Percentiles rank a stretch among this genome's conserved stretches.
Conservation (phyloP, 2,329 filamentous ascomycete genomes). For the Exophiala phaeomuriformis region DNA sequence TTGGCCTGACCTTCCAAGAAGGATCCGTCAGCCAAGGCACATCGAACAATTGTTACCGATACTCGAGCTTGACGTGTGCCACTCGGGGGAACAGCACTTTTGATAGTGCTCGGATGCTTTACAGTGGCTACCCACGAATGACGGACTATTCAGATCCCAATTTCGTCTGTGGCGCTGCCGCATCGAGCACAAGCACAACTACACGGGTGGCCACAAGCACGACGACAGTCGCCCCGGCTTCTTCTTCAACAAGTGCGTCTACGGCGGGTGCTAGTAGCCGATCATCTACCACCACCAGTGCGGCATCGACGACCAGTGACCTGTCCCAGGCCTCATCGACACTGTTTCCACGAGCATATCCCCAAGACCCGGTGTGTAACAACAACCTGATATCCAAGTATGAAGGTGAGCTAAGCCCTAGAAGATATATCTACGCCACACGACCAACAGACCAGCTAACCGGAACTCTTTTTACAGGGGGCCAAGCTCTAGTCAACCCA, state of each 20-base stretch:
- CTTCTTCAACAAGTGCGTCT: too few relatives aligned
- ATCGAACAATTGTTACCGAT: constrained; percentile 18
- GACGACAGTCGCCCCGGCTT: neutral
- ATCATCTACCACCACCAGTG: neutral
- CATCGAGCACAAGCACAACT: neutral
- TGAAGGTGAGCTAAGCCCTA: constrained; percentile 1
- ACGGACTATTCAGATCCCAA: constrained; percentile 15
- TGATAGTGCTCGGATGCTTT: constrained; percentile 15
- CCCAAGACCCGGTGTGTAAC: constrained; percentile 7
- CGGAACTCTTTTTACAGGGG: neutral
- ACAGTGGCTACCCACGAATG: constrained; percentile 14
- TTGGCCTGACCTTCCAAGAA: constrained; percentile 15
- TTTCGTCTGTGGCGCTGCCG: constrained; percentile 6
- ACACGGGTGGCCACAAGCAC: neutral
- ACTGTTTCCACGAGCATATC: constrained; percentile 3
- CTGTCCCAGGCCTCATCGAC: neutral
- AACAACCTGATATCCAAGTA: constrained; percentile 9
- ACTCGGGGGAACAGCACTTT: constrained; percentile 11
- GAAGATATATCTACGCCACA: neutral
- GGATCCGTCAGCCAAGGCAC: constrained; percentile 4
- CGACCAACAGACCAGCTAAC: neutral
- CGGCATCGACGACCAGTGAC: constrained; percentile 1
- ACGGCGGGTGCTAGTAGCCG: too few relatives aligned
- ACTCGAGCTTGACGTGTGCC: constrained; percentile 10
- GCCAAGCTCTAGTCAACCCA: constrained; percentile 4